Evolutionary conservation across 371 early-diverging fungal species (phyloP), one percentile per base, ranked within the genome.

Genomic region (Mucor saturninus): DNA sequence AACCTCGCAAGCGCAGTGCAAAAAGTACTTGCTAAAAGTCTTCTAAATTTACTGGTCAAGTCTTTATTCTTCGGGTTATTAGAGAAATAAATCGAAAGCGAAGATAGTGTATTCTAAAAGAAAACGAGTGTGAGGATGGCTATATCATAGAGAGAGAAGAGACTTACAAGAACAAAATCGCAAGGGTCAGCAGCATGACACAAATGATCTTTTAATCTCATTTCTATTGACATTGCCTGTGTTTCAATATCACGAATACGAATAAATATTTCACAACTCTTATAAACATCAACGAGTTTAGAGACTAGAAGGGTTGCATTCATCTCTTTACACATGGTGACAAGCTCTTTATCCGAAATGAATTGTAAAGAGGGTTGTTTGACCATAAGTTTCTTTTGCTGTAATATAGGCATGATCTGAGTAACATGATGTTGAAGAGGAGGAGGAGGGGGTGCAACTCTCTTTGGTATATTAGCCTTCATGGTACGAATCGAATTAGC

Each of bases 211-310:
- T 58, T 38, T n/a, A 79, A 45, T 46, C 76, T 59, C 7, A 38
- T 53, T 37, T 76, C 71, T 37, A 76, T 59, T 5, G 71, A 29
- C 6, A 54, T 53, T 21, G 43, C 49, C 0, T 55, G 14, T 42
- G 74, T 72, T 60, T 78, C 79, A 35, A 75, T 75, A 13, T 78
- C 74, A 46, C 73, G 64, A 29, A 77, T 77, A 21, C 64, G 54
- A 32, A 64, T 21, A 45, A 61, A 77, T 1, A 74, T 67, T 43
- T 77, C 75, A 29, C 57, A 42, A 40, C 60, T 77, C 40, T 71
- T 77, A 30, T 77, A 77, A 1, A 72, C 72, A 42, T 59, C 39
- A 13, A 74, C 58, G 7, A 77, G 57, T 14, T 69, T 54, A n/a
- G 26, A 30, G 3, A 74, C 54, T 1, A 77, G 56, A 6, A 32